Percentiles rank a stretch among this genome's conserved stretches.
These are phyloP conservation scores for Polysphondylium violaceum DNA, from an alignment of 78 protist genomes.

Conservation along the genomic window DNA sequence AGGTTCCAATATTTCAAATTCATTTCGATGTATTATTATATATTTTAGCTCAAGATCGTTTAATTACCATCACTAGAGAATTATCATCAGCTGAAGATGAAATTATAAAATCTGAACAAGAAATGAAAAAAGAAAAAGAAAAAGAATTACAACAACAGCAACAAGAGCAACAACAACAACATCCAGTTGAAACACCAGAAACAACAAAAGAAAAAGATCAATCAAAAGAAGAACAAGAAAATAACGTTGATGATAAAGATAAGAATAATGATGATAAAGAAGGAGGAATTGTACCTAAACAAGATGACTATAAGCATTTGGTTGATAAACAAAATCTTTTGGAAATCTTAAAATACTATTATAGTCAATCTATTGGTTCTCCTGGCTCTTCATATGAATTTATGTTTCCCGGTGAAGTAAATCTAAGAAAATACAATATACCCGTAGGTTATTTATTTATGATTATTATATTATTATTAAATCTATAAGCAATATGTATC, in stretches of 20 bases:
- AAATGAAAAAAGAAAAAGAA: slow-evolving; percentile 5
- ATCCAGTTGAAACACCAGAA: neutral
- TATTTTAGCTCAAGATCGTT: slow-evolving; percentile 72
- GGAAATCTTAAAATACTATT: slow-evolving; percentile 53
- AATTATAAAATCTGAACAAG: neutral
- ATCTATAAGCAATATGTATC: neutral
- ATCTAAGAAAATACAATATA: slow-evolving; percentile 13
- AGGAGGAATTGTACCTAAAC: neutral
- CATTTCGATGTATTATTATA: slow-evolving; percentile 66
- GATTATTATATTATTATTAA: neutral
- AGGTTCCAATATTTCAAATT: slow-evolving; percentile 44
- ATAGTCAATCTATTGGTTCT: neutral
- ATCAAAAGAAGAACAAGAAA: neutral
- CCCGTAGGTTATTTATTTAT: slow-evolving; percentile 35
- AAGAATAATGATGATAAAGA: neutral
- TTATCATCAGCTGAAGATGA: slow-evolving; percentile 47
- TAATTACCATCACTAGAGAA: slow-evolving; percentile 65
- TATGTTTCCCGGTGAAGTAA: slow-evolving; percentile 45
- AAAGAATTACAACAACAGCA: neutral
- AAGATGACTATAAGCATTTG: slow-evolving; percentile 49
- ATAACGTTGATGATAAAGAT: neutral
- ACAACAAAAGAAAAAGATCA: neutral
- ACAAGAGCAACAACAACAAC: slow-evolving; percentile 19
- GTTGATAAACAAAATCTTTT: slow-evolving; percentile 68
- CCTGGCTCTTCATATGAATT: slow-evolving; percentile 23